These are phyloP conservation scores for Aphanomyces cochlioides DNA, from an alignment of 352 stramenopile species.

Conservation along the genomic window DNA sequence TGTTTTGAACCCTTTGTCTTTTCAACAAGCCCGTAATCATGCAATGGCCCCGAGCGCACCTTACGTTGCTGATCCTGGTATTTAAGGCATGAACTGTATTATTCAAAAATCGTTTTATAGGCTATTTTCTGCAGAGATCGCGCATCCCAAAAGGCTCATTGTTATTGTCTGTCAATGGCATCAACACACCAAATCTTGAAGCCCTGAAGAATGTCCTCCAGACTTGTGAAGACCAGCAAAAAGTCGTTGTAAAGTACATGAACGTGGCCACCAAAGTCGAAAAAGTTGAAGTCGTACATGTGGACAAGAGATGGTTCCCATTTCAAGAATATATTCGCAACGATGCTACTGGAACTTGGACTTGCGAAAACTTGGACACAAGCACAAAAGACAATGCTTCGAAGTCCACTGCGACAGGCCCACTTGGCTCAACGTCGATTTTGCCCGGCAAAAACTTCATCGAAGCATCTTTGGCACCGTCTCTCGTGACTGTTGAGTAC, in stretches of 20 bases:
- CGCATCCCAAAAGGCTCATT: conserved; percentile 78
- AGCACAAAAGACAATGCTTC: background rate
- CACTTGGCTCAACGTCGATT: conserved; percentile 70
- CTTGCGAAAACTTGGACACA: conserved; percentile 58
- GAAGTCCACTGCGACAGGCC: background rate
- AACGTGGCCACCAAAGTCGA: conserved; percentile 71
- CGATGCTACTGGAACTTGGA: conserved; percentile 73
- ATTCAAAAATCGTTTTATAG: conserved; percentile 22
- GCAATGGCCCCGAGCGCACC: conserved; percentile 58
- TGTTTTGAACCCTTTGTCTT: conserved; percentile 87
- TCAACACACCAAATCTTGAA: conserved; percentile 80
- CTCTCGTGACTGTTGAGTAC: conserved; percentile 81
- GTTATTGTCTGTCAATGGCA: conserved; percentile 84
- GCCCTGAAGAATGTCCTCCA: conserved; percentile 74
- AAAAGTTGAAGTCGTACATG: conserved; percentile 80
- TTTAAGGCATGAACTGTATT: background rate
- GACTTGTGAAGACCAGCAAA: conserved; percentile 70
- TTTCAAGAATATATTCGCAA: conserved; percentile 80
- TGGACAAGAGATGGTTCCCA: conserved; percentile 90
- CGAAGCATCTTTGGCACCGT: conserved; percentile 77
- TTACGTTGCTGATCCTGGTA: conserved; percentile 71
- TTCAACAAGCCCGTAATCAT: conserved; percentile 87
- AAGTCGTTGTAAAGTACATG: conserved; percentile 82
- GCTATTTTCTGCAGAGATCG: conserved; percentile 88
- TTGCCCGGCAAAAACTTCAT: conserved; percentile 77